Conservation (phyloP, 148 eudicot species). For the Diospyros kaki region DNA sequence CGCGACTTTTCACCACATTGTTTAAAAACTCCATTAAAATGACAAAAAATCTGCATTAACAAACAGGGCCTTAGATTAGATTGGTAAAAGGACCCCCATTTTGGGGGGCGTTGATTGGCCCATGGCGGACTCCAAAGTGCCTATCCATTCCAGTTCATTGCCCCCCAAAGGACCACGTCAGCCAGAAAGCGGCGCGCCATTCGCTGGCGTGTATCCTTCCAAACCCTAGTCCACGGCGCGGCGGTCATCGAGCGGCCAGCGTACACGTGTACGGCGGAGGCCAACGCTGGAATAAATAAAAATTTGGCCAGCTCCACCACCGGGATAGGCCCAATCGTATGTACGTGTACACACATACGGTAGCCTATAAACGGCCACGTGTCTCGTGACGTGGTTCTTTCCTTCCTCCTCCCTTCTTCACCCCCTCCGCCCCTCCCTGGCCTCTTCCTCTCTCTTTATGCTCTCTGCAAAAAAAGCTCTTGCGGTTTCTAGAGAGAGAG, state of each 20-base stretch:
- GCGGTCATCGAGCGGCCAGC: slow-evolving; percentile 10
- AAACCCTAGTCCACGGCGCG: slow-evolving; percentile 19
- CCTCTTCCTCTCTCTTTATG: slow-evolving; percentile 14
- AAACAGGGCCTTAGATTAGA: too few species aligned
- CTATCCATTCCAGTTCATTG: not conserved
- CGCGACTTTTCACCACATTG: too few species aligned
- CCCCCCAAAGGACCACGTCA: slow-evolving; percentile 29
- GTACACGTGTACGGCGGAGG: slow-evolving; percentile 31
- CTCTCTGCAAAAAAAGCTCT: slow-evolving; percentile 10
- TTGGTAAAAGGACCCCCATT: too few species aligned
- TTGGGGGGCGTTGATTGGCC: not conserved
- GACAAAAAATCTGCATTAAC: too few species aligned
- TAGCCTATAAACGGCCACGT: slow-evolving; percentile 49
- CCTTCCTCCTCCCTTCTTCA: slow-evolving; percentile 17
- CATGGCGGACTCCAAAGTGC: not conserved
- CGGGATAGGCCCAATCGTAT: slow-evolving; percentile 24
- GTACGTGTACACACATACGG: not conserved
- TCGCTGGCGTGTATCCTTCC: slow-evolving; percentile 23
- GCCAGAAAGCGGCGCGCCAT: slow-evolving; percentile 28
- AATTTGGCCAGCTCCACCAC: slow-evolving; percentile 21
- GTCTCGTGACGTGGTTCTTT: slow-evolving; percentile 73
- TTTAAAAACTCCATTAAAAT: too few species aligned
- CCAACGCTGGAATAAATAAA: slow-evolving; percentile 11
- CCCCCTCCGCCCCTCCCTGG: slow-evolving; percentile 10
- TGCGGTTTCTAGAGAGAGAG: too few species aligned